A percentile compares a stretch with the other conserved stretches of the same genome.
Conservation (phyloP, 495 filamentous ascomycete species). For the Amphirosellinia nigrospora region DNA sequence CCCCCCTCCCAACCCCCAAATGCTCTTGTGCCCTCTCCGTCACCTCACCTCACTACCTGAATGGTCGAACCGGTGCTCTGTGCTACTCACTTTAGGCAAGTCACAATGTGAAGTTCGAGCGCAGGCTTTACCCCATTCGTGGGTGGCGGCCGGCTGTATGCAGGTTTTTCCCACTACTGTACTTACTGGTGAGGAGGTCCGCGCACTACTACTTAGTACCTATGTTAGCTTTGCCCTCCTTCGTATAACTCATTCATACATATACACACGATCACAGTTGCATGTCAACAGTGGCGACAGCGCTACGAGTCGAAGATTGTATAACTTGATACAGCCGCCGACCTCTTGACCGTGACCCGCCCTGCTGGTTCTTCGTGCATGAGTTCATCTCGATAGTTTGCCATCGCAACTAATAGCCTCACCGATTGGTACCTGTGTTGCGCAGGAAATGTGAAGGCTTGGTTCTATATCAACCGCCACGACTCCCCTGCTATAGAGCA, state of each 20-base stretch:
- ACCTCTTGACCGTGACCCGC: slow-evolving; percentile 6
- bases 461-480: slow-evolving; percentile 17
- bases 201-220: too few relatives aligned
- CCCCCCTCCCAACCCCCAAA: slow-evolving; percentile 6
- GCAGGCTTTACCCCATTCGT: slow-evolving; percentile 3
- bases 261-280: background rate
- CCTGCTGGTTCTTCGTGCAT: slow-evolving; percentile 14
- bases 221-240: slow-evolving; percentile 5
- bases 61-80: slow-evolving; percentile 12
- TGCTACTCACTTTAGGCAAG: slow-evolving; percentile 24
- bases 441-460: background rate
- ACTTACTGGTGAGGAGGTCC: background rate
- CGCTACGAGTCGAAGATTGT: slow-evolving; percentile 9
- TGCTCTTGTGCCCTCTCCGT: slow-evolving; percentile 4
- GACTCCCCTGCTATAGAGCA: background rate
- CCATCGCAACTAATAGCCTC: slow-evolving; percentile 3
- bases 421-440: background rate
- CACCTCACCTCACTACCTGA: background rate
- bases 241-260: slow-evolving; percentile 5
- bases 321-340: background rate
- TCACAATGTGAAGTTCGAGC: slow-evolving; percentile 11
- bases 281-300: slow-evolving; percentile 19
- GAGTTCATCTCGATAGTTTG: background rate
- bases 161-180: background rate
- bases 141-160: slow-evolving; percentile 4